Conservation (phyloP, 2,329 filamentous ascomycete species). For the Beauveria bassiana region DNA sequence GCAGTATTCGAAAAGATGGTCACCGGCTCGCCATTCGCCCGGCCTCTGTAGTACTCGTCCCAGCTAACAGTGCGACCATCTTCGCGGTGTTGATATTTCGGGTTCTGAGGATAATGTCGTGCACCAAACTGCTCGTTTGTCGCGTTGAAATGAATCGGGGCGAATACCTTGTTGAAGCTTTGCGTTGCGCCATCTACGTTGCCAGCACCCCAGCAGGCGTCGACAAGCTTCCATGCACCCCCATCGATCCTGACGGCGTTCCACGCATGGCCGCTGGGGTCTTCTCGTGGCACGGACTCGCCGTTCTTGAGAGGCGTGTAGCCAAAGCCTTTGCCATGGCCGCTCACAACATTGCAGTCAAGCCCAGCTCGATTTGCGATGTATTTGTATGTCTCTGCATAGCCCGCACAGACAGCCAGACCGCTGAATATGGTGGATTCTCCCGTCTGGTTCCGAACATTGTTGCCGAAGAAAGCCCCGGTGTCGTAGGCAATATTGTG, state of each 20-base stretch:
- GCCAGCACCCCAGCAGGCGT: conserved; percentile 90
- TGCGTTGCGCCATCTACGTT: conserved; percentile 41
- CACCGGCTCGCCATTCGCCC: conserved; percentile 40
- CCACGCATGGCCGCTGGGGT: conserved; percentile 72
- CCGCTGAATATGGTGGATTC: conserved; percentile 68
- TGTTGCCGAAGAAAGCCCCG: conserved; percentile 67
- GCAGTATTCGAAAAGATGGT: conserved; percentile 36
- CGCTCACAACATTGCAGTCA: conserved; percentile 64
- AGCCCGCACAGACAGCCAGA: conserved; percentile 84
- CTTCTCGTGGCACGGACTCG: conserved; percentile 54
- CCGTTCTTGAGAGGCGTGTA: conserved; percentile 56
- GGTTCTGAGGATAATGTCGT: conserved; percentile 68
- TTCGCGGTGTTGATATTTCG: conserved; percentile 61
- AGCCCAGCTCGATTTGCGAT: conserved; percentile 75
- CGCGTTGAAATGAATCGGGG: conserved; percentile 50
- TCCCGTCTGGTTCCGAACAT: conserved; percentile 58
- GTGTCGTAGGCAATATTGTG: conserved; percentile 87
- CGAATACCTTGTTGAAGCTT: conserved; percentile 44
- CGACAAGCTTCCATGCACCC: conserved; percentile 84
- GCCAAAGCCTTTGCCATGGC: conserved; percentile 83
- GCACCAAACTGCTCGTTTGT: conserved; percentile 74
- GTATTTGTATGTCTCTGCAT: conserved; percentile 72
- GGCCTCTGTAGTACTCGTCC: conserved; percentile 73
- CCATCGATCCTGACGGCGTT: conserved; percentile 84
- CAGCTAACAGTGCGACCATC: conserved; percentile 64